Evolutionary conservation across 345 rosid genomes (phyloP), one percentile per base, ranked within the genome.

Genomic region (Hypericum androsaemum): DNA sequence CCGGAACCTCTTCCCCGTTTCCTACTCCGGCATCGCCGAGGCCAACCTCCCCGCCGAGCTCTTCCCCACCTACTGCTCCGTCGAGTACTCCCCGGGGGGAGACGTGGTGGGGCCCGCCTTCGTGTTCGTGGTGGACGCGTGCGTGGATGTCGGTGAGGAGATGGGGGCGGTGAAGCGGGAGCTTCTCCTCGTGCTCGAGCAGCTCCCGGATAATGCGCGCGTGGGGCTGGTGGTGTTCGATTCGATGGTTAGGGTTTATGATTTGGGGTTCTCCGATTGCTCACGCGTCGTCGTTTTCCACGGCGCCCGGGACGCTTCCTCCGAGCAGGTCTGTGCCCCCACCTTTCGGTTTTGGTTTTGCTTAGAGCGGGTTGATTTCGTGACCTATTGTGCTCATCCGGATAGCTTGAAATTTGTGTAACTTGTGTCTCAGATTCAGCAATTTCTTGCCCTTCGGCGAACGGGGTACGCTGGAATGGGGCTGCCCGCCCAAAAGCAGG

Each of bases 1-100:
- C 32, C 73, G 56, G 12, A 92, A 83, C 69, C 57, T 66, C 46
- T 85, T 92, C 59, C 98, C 98, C 6, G 69, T 77, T 41, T 78
- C 95, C 38, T 88, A 92, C 51, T 65, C 83, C 9, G 84, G 84
- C 12, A 75, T 83, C 63, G 81, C 83, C 3, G 96, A 87, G 28
- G 75, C 90, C 53, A 85, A 73, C 62, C 89, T 88, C 52, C 97
- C 95, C 3, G 98, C 98, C 15, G 98, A 92, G 80, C 97, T 92
- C 56, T 92, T 85, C 57, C 98, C 97, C 0, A 92, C 96, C 42
- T 83, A 92, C 54, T 80, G 86, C 70, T 72, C 95, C 12, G 88
- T 92, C 5, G 97, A 92, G 53, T 88, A 85, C 61, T 1, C 32
- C 32, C 32, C 32, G 2, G 32, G 32, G 32, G 32, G 4, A 1